Conservation (phyloP, 2,329 filamentous ascomycete genomes). For the Colletotrichum sp. region DNA sequence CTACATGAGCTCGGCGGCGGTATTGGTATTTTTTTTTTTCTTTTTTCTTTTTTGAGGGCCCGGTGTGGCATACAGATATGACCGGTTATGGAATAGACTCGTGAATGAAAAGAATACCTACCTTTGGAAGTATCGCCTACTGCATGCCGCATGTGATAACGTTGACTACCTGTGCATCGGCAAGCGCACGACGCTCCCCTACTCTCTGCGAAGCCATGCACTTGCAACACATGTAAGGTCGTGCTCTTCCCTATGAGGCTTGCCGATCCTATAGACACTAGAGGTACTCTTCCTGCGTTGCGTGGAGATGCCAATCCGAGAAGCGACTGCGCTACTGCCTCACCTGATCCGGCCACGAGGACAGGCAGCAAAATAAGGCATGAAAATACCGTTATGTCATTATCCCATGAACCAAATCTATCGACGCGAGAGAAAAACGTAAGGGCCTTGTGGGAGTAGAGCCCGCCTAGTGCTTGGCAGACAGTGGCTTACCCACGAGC, state of each 20-base stretch:
- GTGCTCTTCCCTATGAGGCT: background rate
- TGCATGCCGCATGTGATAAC: background rate
- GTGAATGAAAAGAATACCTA: background rate
- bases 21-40: background rate
- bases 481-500: background rate
- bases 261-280: background rate
- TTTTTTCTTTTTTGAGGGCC: background rate
- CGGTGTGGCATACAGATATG: conserved; percentile 4
- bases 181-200: background rate
- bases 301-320: background rate
- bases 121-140: background rate
- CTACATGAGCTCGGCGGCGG: background rate
- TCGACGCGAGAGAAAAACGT: background rate
- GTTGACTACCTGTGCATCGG: background rate
- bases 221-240: background rate
- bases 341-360: background rate
- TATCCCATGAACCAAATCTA: conserved; percentile 2
- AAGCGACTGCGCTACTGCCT: background rate
- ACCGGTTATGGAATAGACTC: conserved; percentile 9
- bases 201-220: background rate
- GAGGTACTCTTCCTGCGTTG: background rate
- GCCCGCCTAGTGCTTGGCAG: background rate
- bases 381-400: conserved; percentile 15
- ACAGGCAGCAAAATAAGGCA: background rate
- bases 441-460: background rate